These are phyloP conservation scores for Aspergillus fumigatiaffinis DNA, from an alignment of 2,329 filamentous ascomycete species.

Conservation along the genomic window DNA sequence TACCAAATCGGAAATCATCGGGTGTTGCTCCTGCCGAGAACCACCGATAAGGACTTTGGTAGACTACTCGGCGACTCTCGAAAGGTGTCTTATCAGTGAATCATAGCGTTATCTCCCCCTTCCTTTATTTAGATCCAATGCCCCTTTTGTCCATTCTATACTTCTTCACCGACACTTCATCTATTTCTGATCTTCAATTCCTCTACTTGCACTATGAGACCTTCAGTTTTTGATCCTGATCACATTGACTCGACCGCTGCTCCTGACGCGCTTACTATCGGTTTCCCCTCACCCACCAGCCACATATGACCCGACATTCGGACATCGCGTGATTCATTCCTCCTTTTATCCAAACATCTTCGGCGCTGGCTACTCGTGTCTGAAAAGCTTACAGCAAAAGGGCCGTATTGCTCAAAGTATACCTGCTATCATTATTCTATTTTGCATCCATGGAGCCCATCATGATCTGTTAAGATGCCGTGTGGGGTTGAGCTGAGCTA, in stretches of 20 bases:
- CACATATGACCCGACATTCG: slow-evolving; percentile 1
- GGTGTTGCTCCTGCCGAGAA: background rate
- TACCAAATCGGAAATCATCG: background rate
- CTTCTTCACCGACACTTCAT: slow-evolving; percentile 15
- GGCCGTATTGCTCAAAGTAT: background rate
- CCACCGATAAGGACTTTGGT: background rate
- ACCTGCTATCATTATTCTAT: background rate
- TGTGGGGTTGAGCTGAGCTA: background rate
- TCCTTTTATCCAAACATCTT: background rate
- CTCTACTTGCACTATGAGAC: background rate
- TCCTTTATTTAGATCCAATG: slow-evolving; percentile 2
- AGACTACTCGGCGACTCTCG: too few relatives aligned
- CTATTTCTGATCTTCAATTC: background rate
- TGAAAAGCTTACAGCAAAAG: background rate
- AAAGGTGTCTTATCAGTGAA: slow-evolving; percentile 6
- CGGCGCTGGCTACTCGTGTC: background rate
- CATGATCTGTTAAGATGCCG: background rate
- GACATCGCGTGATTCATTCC: slow-evolving; percentile 13
- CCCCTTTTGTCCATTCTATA: background rate
- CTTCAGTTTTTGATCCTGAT: background rate
- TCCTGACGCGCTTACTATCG: slow-evolving; percentile 12
- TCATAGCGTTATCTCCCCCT: background rate
- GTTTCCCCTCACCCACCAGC: slow-evolving; percentile 4
- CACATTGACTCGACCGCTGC: background rate
- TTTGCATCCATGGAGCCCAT: background rate